phyloP scores from a whole-genome alignment of 352 stramenopile genomes.

The Phytophthora cactorum region DNA sequence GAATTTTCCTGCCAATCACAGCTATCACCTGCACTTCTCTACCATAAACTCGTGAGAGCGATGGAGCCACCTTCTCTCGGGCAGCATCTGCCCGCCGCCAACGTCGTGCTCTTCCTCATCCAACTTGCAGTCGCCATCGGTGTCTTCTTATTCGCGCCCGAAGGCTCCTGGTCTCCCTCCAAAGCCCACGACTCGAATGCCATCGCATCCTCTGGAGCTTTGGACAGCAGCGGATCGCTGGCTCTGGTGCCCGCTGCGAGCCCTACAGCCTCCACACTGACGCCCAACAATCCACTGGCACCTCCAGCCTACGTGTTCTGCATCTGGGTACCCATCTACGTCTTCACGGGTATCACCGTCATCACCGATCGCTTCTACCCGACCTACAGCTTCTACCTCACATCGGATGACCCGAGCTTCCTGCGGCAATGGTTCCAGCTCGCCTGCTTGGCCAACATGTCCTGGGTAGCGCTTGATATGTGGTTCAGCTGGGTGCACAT shows the following conservation, averaged over 20 bases:
- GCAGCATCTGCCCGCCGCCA: conserved; percentile 34
- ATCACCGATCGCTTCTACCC: conserved; percentile 62
- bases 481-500: conserved; percentile 66
- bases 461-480: conserved; percentile 52
- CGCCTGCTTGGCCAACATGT: conserved; percentile 56
- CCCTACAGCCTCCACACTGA: conserved; percentile 33
- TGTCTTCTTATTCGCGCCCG: conserved; percentile 41
- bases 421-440: conserved; percentile 64
- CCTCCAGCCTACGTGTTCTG: conserved; percentile 53
- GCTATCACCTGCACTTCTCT: conserved; percentile 11
- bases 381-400: conserved; percentile 63
- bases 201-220: conserved; percentile 16
- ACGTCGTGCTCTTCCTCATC: conserved; percentile 40
- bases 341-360: conserved; percentile 49
- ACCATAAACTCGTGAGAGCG: not conserved
- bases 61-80: conserved; percentile 29
- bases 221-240: conserved; percentile 34
- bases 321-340: conserved; percentile 67
- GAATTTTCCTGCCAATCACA: conserved; percentile 29
- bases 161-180: conserved; percentile 36
- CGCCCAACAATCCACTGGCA: conserved; percentile 44
- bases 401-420: conserved; percentile 50
- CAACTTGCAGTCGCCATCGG: conserved; percentile 31
- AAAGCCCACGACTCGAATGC: conserved; percentile 1
- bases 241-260: conserved; percentile 10